Evolutionary conservation across 2,329 filamentous ascomycete species (phyloP).

Genomic region (Aphanoascus verrucosus): DNA sequence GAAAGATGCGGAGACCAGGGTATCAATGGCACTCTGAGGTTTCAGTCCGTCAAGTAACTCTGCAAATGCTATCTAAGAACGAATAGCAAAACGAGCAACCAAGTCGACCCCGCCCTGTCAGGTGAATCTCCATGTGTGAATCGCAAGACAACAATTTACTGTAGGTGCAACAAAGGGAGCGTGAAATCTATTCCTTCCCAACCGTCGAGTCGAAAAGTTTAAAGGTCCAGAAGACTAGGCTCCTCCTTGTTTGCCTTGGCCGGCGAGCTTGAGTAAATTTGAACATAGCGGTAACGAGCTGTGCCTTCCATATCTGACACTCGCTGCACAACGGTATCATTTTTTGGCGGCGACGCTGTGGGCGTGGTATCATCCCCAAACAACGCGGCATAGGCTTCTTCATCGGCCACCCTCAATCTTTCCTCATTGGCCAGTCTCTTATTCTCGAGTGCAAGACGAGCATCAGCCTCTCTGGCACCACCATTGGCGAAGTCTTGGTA

Average conservation of each 20-base stretch:
- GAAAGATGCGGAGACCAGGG: not conserved
- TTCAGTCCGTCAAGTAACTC: not conserved
- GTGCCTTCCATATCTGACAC: constrained; percentile 3
- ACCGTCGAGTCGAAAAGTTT: not conserved
- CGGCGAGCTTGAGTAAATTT: constrained; percentile 9
- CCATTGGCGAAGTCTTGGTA: constrained; percentile 26
- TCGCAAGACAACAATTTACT: not conserved
- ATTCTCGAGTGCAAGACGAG: constrained; percentile 16
- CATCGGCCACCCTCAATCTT: constrained; percentile 15
- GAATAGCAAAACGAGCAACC: constrained; percentile 6
- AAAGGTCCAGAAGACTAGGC: constrained; percentile 13
- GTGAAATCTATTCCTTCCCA: constrained; percentile 2
- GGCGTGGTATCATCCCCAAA: constrained; percentile 14
- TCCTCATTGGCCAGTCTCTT: constrained; percentile 14
- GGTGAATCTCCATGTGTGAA: not conserved
- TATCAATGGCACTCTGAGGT: not conserved
- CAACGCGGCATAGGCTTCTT: constrained; percentile 15
- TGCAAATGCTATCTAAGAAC: not conserved
- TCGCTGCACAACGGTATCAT: not conserved
- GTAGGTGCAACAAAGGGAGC: not conserved
- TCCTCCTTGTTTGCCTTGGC: not conserved
- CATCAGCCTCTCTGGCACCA: constrained; percentile 24
- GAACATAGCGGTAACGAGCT: constrained; percentile 5
- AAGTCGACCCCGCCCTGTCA: not conserved
- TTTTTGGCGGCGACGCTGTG: not conserved